Conservation (phyloP, 2,329 filamentous ascomycete genomes). For the Venturia carpophila region DNA sequence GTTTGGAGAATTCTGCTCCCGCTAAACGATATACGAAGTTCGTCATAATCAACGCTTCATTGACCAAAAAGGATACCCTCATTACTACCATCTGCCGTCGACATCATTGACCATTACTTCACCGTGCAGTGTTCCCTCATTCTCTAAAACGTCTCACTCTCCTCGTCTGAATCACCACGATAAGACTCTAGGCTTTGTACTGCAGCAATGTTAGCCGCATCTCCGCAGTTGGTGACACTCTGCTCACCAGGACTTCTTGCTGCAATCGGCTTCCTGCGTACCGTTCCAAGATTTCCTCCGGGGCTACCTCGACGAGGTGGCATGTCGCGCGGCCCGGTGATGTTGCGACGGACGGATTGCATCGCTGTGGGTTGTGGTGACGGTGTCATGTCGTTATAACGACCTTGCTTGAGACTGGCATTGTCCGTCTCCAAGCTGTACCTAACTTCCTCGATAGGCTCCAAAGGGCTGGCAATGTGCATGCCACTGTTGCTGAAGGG, state of each 20-base stretch:
- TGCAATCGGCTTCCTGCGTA: constrained; percentile 10
- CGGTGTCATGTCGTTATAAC: constrained; percentile 16
- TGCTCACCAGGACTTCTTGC: constrained; percentile 5
- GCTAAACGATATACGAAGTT: constrained; percentile 4
- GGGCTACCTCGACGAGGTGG: constrained; percentile 13
- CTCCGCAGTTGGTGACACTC: background rate
- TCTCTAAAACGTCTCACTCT: constrained; percentile 11
- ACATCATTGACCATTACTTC: background rate
- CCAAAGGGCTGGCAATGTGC: constrained; percentile 30
- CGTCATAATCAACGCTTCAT: constrained; percentile 5
- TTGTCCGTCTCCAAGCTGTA: constrained; percentile 42
- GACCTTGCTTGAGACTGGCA: constrained; percentile 10
- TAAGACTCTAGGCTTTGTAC: constrained; percentile 15
- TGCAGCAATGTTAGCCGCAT: background rate
- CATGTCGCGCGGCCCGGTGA: constrained; percentile 19
- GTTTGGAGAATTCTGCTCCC: background rate
- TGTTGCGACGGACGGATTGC: constrained; percentile 16
- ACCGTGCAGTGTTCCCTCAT: background rate
- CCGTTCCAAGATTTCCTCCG: constrained; percentile 8
- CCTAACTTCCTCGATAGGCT: constrained; percentile 45
- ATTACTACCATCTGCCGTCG: background rate
- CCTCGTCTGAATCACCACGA: constrained; percentile 14
- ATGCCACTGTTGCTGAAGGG: constrained; percentile 14
- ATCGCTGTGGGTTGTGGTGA: constrained; percentile 18
- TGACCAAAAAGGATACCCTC: constrained; percentile 6